Base-by-base conservation (phyloP, 2,329 filamentous ascomycete species). In the Leptographium galeiforme region DNA sequence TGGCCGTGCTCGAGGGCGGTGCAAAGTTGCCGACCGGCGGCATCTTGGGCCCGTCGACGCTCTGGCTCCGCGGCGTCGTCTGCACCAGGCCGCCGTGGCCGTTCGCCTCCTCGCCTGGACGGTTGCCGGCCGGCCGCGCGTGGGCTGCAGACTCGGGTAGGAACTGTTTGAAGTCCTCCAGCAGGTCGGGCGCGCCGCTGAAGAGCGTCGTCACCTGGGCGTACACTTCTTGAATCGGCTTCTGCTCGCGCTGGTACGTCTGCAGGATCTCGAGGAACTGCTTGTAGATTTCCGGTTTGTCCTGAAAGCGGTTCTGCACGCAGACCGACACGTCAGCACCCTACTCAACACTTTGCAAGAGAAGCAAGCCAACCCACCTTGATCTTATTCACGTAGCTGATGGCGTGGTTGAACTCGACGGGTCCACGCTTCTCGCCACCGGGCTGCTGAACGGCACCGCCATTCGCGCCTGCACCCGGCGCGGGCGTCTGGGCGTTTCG, bases 371-470 rank as follows among this genome's bases (percentile, higher is more conserved):
- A 7, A 55, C 78, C 67, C 71, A 93, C 90, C 84, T 98, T 98
- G 63, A 98, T 98, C 72, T 98, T 98, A 66, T 98, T 98, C 53
- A 98, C 93, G 63, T 98, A 98, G 67, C 90, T 97, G 58, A 98
- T 98, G 0, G 93, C 93, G 70, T 98, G 93, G 66, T 98, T 98
- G 68, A 98, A 98, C 65, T 98, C 93, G 18, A 98, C 93, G 1
- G 93, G 93, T 0, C 90, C 91, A 53, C 90, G 82, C 64, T 93
- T 94, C 67, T 94, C 90, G 65, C 87, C 70, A 68, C 77, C 70
- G 67, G 78, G 70, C 69, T 84, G 68, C 68, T 79, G 71, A 60
- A 73, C 70, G 25, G 75, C 76, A 56, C 75, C 74, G 46, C 80
- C 81, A 61, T 84, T 87, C 54, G 84, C 65, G 36, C 71, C 77